Percentiles rank a stretch among this genome's conserved stretches.
phyloP scores from a whole-genome alignment of 1,284 basidiomycete genomes.

The Marasmius tenuissimus region DNA sequence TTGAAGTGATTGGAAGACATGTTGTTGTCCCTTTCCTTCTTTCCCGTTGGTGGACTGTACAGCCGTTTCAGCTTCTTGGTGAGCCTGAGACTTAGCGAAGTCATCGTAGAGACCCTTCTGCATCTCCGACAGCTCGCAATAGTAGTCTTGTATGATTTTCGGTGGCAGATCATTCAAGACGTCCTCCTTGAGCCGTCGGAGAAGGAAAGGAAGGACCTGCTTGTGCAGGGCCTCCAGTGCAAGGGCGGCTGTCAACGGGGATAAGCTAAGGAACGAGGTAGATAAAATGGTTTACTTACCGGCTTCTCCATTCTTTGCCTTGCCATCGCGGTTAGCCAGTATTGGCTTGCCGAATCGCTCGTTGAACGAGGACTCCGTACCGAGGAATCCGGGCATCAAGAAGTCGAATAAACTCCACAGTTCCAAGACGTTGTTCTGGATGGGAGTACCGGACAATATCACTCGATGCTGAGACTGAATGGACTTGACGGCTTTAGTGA shows the following conservation, averaged over 20 bases:
- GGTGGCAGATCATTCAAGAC: slow-evolving; percentile 95
- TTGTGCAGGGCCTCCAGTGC: slow-evolving; percentile 97
- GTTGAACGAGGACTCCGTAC: slow-evolving; percentile 93
- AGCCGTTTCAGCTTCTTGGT: slow-evolving; percentile 62
- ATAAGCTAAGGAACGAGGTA: slow-evolving; percentile 3
- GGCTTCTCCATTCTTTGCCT: slow-evolving; percentile 92
- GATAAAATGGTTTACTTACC: slow-evolving; percentile 48
- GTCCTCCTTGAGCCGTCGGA: slow-evolving; percentile 96
- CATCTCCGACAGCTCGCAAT: slow-evolving; percentile 94
- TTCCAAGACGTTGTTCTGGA: slow-evolving; percentile 99
- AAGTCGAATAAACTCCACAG: slow-evolving; percentile 99
- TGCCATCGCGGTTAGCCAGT: slow-evolving; percentile 92
- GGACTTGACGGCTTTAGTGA: slow-evolving; percentile 94
- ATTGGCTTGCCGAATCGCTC: slow-evolving; percentile 97
- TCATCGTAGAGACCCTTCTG: slow-evolving; percentile 95
- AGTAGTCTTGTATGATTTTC: slow-evolving; percentile 99
- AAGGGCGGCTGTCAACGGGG: slow-evolving; percentile 63
- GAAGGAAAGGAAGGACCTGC: slow-evolving; percentile 97
- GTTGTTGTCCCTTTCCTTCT: slow-evolving; percentile 61
- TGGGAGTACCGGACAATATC: slow-evolving; percentile 95
- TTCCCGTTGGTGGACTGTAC: slow-evolving; percentile 48
- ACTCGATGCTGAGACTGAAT: slow-evolving; percentile 91
- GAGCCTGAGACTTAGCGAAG: slow-evolving; percentile 82
- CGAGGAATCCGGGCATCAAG: slow-evolving; percentile 98
- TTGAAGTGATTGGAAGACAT: slow-evolving; percentile 96